Conservation (phyloP, 2,329 filamentous ascomycete species). For the Amesomyces nigricolor region DNA sequence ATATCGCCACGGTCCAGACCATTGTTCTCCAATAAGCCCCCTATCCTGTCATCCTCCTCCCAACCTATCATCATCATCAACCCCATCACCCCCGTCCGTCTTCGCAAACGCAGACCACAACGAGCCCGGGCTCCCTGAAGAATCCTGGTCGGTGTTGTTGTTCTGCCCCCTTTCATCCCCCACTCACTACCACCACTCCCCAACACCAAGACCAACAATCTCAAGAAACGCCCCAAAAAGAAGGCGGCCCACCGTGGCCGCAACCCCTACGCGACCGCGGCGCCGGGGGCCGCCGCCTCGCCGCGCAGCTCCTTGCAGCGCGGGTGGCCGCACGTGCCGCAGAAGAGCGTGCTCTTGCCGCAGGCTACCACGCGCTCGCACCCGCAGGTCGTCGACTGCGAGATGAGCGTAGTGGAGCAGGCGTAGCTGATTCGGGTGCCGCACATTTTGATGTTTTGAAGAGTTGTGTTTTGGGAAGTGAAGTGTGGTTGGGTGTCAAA, state of each 20-base stretch:
- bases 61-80: no score
- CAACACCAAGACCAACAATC: not conserved
- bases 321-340: conserved; percentile 24
- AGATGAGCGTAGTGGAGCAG: conserved; percentile 24
- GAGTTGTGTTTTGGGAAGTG: not conserved
- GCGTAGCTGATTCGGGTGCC: conserved; percentile 26
- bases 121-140: not conserved
- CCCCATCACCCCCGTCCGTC: not conserved
- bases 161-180: no score
- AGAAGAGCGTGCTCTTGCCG: conserved; percentile 26
- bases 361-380: conserved; percentile 23
- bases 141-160: not conserved
- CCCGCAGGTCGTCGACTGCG: conserved; percentile 22
- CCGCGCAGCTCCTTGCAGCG: conserved; percentile 24
- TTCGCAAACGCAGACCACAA: not conserved
- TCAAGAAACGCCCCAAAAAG: not conserved
- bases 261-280: not conserved
- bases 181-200: no score
- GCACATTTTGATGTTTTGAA: conserved; percentile 18
- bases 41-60: no score
- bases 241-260: not conserved
- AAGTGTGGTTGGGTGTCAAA: not conserved
- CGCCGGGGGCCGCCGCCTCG: conserved; percentile 8
- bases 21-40: no score
- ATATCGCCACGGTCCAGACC: no score